Evolutionary conservation across 768 basidiomycete species (phyloP), one percentile per base, ranked within the genome.

Genomic region (Lactarius quietus): DNA sequence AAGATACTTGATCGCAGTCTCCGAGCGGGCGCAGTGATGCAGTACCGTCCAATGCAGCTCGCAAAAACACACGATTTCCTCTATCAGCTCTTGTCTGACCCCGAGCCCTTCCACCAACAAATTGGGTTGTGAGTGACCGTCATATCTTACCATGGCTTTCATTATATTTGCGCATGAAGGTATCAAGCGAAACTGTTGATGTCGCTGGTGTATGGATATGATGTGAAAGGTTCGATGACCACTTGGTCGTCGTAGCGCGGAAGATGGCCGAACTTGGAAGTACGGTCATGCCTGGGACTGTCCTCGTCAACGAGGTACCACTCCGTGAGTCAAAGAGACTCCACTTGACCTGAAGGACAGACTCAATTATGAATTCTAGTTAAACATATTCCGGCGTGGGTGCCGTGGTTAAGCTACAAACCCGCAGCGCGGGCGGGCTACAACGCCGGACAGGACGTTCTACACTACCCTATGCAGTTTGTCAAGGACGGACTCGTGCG

Each of bases 31-130:
- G 41, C 61, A 17, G 41, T 62, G n/a, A 35, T 20, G 14, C 61
- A 62, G 31, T 62, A 62, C 41, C 61, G 61, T 12, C 61, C 61
- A 23, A 62, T 62, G 61, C 61, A 62, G 41, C n/a, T 62, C n/a
- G 39, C 61, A 2, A 62, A 56, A 28, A 62, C 61, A 1, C 39
- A 54, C 23, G 61, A 62, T 10, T 53, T 62, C 29, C 61, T 62
- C 17, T 54, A 45, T 31, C 61, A 55, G 31, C 61, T 62, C 8
- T 53, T 62, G 28, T 18, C 31, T 0, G 41, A 62, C 26, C 53
- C 61, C n/a, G 41, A 28, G 15, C 56, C 61, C 8, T 62, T 56
- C 54, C 41, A 55, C 5, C 31, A 39, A 9, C 61, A 55, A 1
- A 56, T 62, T 39, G 54, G 41, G n/a, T 18, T 62, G 61, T 62